Evolutionary conservation across 768 basidiomycete genomes (phyloP), one percentile per base, ranked within the genome.

Genomic region (Pseudohyphozyma bogoriensis): DNA sequence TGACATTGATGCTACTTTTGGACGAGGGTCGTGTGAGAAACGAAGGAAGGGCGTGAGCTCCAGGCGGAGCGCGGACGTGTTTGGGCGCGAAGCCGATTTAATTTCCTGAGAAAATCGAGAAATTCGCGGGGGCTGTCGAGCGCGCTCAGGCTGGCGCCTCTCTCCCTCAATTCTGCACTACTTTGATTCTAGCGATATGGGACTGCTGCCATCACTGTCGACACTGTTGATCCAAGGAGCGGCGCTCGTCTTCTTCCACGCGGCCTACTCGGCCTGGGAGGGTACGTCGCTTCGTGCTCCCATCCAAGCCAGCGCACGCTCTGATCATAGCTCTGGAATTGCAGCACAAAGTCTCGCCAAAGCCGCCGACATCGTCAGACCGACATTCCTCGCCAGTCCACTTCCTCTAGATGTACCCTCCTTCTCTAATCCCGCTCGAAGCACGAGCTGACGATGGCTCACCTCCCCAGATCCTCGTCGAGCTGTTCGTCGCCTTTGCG

Each of bases 401-500:
- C 32, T 33, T 7, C 50, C 33, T 15, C 22, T 35, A 9, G 33
- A 51, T 28, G 50, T 35, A 5, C 15, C 2, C 11, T 18, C 29
- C 22, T 54, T 18, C 52, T 20, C 10, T 12, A 12, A 7, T 7
- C 42, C 7, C 18, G 4, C n/a, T n/a, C 47, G 24, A 28, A 22
- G 16, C 47, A 12, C 11, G 8, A 12, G 47, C 28, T 31, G 47
- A 8, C 47, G 26, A 49, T 10, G 1, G 42, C 46, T n/a, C 16
- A 1, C 40, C 1, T 29, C 31, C 47, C 20, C 47, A 91, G 87
- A 82, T 85, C 56, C 73, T 85, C 26, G 54, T 84, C 40, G 86
- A 90, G 72, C 79, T 82, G 15, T 67, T 87, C 28, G 46, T 82
- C 55, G 80, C 82, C 2, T 76, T 89, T 22, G 66, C 83, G 22